Percentiles rank a stretch among this genome's conserved stretches.
Conservation (phyloP, 805 yeast species). For the Lachancea waltii region DNA sequence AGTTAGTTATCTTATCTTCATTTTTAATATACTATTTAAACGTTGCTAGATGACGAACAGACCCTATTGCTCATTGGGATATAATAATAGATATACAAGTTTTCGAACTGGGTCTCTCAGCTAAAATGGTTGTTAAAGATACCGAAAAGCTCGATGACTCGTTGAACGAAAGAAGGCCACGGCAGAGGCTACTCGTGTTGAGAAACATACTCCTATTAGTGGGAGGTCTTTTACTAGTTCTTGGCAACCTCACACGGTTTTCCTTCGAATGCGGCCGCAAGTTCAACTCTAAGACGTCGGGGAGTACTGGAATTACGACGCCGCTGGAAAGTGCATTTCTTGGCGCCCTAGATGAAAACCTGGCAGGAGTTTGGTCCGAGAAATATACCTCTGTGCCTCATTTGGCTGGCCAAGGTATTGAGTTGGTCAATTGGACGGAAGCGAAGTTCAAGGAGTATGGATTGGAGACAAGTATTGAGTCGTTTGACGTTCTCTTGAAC, state of each 20-base stretch:
- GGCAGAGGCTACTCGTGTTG: no score
- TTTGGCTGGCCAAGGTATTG: constrained; percentile 48
- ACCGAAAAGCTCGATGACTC: no score
- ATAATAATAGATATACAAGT: no score
- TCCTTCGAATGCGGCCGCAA: no score
- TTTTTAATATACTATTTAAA: not conserved
- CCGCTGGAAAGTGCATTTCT: constrained; percentile 17
- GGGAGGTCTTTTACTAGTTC: no score
- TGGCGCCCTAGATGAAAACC: constrained; percentile 25
- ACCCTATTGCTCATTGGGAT: no score
- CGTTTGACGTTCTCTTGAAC: constrained; percentile 56
- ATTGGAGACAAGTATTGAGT: constrained; percentile 44
- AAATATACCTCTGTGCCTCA: constrained; percentile 49
- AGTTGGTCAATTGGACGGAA: constrained; percentile 52
- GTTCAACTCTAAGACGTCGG: not conserved
- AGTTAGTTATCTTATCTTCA: not conserved
- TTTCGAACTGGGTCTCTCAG: no score
- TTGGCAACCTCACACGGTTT: no score
- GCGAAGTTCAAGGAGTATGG: constrained; percentile 57
- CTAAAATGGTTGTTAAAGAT: no score
- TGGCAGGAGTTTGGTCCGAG: constrained; percentile 49
- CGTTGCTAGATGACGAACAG: not conserved
- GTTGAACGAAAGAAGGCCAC: no score
- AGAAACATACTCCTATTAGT: no score
- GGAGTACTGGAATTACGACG: not conserved